Evolutionary conservation across 2,329 filamentous ascomycete species (phyloP).

Genomic region (Colletotrichum endophyticum): DNA sequence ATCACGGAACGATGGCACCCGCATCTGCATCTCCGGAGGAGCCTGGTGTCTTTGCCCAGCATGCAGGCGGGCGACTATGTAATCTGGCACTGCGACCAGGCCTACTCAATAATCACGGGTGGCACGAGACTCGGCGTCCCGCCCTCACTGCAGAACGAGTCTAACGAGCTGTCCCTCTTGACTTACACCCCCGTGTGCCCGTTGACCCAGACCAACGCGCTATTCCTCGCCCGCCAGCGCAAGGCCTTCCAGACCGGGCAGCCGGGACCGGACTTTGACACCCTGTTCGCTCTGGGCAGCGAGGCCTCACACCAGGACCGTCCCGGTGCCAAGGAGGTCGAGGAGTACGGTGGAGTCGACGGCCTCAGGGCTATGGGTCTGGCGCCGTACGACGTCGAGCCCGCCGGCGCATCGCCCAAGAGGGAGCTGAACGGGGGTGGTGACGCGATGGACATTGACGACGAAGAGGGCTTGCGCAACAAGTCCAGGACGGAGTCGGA

Average conservation of each 20-base stretch:
- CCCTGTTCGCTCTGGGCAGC: constrained; percentile 53
- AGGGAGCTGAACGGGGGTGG: constrained; percentile 3
- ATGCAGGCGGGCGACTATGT: constrained; percentile 63
- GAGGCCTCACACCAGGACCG: constrained; percentile 56
- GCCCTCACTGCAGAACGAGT: constrained; percentile 15
- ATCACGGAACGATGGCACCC: constrained; percentile 64
- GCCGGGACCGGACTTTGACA: constrained; percentile 61
- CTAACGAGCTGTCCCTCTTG: constrained; percentile 50
- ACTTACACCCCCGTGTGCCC: constrained; percentile 61
- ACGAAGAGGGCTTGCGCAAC: constrained; percentile 27
- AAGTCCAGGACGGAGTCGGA: constrained; percentile 44
- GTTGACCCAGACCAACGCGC: constrained; percentile 45
- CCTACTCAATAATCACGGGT: constrained; percentile 57
- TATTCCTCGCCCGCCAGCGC: constrained; percentile 46
- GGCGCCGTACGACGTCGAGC: constrained; percentile 51
- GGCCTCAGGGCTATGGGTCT: constrained; percentile 64
- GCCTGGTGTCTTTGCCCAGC: constrained; percentile 59
- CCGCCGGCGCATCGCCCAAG: constrained; percentile 31
- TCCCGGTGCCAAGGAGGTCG: constrained; percentile 56
- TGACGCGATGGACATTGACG: constrained; percentile 30
- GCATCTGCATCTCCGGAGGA: constrained; percentile 56
- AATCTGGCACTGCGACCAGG: constrained; percentile 62
- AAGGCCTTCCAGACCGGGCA: constrained; percentile 62
- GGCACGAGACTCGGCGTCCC: constrained; percentile 36
- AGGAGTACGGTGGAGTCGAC: constrained; percentile 52